Evolutionary conservation across 768 basidiomycete species (phyloP), one percentile per base, ranked within the genome.

Genomic region (Trichaptum fuscoviolaceum): DNA sequence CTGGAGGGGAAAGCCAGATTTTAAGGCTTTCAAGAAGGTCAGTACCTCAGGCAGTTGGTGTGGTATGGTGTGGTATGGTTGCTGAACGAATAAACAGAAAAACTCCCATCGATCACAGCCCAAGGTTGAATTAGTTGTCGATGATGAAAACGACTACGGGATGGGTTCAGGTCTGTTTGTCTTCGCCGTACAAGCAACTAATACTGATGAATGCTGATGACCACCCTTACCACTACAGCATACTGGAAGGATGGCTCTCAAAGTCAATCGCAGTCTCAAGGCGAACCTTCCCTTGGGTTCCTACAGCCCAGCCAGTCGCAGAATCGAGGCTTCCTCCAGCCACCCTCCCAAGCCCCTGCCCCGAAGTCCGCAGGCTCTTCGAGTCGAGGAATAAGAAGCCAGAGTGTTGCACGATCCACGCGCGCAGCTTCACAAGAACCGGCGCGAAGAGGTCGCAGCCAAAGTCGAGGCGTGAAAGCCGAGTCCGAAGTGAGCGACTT

Each of bases 11-110:
- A 77, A 79, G 61, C 83, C 84, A 0, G 86, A 93, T 71, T 92
- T 87, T 76, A 93, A 93, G 73, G 92, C 87, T 73, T 93, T 93
- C 70, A 90, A 85, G 69, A 87, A 85, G 83, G 88, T 87, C n/a
- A 34, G 80, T 69, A 2, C 30, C 30, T 30, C 30, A 8, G 30
- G 30, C 30, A 2, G 57, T 58, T 58, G 57, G 25, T 26, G 2
- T n/a, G 9, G 2, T 58, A 58, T 58, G 57, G 25, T 26, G 2
- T n/a, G 9, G 2, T 58, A 58, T 58, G 57, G 25, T 58, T 58
- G 7, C 57, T 58, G 57, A 58, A 63, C 26, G 35, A 5, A 6
- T 57, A 64, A n/a, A 23, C 64, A 81, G 80, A 80, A 74, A 70
- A 63, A 27, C 68, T 66, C 66, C 4, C 66, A 63, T 2, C 71